phyloP scores from a whole-genome alignment of 371 early-diverging fungal genomes.

The Mucor racemosus region DNA sequence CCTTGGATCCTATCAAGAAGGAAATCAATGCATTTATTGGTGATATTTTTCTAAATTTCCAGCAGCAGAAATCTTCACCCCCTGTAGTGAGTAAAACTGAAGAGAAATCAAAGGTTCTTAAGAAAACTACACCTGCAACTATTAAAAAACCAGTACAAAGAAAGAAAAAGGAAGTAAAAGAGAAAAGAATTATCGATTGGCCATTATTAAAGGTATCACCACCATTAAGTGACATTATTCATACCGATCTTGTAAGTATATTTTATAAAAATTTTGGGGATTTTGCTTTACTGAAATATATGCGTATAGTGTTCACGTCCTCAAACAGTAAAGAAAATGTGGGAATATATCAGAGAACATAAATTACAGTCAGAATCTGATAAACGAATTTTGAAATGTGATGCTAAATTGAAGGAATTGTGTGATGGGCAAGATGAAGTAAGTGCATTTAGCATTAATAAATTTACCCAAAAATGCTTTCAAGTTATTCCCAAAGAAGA shows the following conservation, averaged over 20 bases:
- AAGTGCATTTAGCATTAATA: constrained; percentile 23
- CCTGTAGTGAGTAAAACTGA: not conserved
- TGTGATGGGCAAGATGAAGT: constrained; percentile 19
- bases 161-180: constrained; percentile 10
- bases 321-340: constrained; percentile 50
- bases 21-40: constrained; percentile 48
- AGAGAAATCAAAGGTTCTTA: not conserved
- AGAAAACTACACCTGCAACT: constrained; percentile 7
- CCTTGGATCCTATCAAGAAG: constrained; percentile 38
- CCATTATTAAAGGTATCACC: constrained; percentile 30
- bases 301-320: constrained; percentile 39
- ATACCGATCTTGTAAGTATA: constrained; percentile 13
- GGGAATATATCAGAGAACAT: constrained; percentile 53
- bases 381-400: constrained; percentile 44
- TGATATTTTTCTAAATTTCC: constrained; percentile 23
- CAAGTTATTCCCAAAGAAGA: constrained; percentile 24
- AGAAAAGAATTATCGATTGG: constrained; percentile 19
- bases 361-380: constrained; percentile 48
- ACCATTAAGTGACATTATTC: constrained; percentile 33
- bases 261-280: not conserved
- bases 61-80: not conserved
- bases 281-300: not conserved
- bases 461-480: constrained; percentile 21
- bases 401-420: constrained; percentile 37
- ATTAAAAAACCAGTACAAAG: constrained; percentile 13